Evolutionary conservation across 805 yeast genomes (phyloP).

Genomic region (Starmerella stigmatis): DNA sequence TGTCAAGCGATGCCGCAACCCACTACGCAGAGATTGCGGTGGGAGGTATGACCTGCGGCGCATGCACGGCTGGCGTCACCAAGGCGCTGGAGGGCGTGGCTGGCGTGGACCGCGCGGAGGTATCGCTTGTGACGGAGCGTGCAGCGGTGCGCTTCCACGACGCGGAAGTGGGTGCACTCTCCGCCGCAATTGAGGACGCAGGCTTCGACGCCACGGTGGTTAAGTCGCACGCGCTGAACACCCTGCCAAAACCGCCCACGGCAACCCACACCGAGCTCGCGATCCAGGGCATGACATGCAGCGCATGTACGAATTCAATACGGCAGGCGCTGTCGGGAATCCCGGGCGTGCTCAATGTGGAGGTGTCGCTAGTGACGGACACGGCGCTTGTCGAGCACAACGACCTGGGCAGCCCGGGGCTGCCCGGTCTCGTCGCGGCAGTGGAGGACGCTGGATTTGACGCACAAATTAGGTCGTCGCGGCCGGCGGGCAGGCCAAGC

Average conservation of each 20-base stretch:
- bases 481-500: constrained; percentile 4
- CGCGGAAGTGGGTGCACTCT: constrained; percentile 34
- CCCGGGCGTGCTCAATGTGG: constrained; percentile 44
- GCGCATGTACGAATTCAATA: constrained; percentile 67
- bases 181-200: constrained; percentile 56
- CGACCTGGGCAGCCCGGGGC: constrained; percentile 28
- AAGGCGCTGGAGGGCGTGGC: constrained; percentile 39
- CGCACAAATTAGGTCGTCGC: constrained; percentile 27
- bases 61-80: constrained; percentile 66
- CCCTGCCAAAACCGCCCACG: background rate
- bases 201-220: constrained; percentile 50
- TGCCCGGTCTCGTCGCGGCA: constrained; percentile 35
- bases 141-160: constrained; percentile 48
- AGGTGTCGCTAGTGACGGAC: constrained; percentile 68
- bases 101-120: constrained; percentile 47
- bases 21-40: constrained; percentile 29
- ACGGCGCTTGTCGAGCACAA: constrained; percentile 51
- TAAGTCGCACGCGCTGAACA: background rate
- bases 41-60: constrained; percentile 85
- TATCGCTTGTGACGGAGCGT: constrained; percentile 67
- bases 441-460: constrained; percentile 76
- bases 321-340: constrained; percentile 42
- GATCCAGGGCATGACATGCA: constrained; percentile 82
- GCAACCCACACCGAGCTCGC: constrained; percentile 19
- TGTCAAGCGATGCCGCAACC: background rate